A percentile compares a stretch with the other conserved stretches of the same genome.
Conservation (phyloP, 2,329 filamentous ascomycete genomes). For the Colletotrichum higginsianum region DNA sequence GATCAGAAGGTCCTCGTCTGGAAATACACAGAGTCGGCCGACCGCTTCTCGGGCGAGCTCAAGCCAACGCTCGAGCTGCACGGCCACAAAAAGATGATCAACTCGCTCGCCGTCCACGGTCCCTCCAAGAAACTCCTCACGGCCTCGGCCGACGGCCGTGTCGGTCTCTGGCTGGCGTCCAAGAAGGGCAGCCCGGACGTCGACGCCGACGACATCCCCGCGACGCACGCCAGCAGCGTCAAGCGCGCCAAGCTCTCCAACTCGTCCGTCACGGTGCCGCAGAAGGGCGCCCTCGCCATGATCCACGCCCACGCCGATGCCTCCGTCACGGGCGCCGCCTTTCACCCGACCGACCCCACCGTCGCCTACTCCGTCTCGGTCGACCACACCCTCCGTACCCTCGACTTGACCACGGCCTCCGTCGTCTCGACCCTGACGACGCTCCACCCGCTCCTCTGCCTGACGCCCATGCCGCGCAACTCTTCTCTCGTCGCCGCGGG, state of each 20-base stretch:
- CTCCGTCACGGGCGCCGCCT: slow-evolving; percentile 83
- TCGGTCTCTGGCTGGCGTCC: slow-evolving; percentile 91
- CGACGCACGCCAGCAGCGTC: slow-evolving; percentile 67
- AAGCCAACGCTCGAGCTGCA: slow-evolving; percentile 86
- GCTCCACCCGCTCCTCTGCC: slow-evolving; percentile 84
- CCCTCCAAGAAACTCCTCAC: slow-evolving; percentile 85
- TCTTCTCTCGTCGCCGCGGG: slow-evolving; percentile 77
- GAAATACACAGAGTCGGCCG: slow-evolving; percentile 82
- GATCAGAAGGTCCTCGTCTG: slow-evolving; percentile 91
- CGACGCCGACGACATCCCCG: slow-evolving; percentile 77
- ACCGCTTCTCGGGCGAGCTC: slow-evolving; percentile 73
- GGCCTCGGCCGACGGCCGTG: slow-evolving; percentile 83
- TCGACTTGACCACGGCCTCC: slow-evolving; percentile 86
- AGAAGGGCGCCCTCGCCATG: slow-evolving; percentile 84
- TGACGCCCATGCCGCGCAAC: slow-evolving; percentile 79
- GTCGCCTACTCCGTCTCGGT: slow-evolving; percentile 93
- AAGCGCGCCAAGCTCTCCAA: slow-evolving; percentile 82
- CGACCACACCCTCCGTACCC: slow-evolving; percentile 91
- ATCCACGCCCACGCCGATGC: slow-evolving; percentile 81
- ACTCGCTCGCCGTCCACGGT: slow-evolving; percentile 81
- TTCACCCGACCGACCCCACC: slow-evolving; percentile 87
- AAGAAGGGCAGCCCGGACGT: slow-evolving; percentile 83
- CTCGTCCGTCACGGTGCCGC: slow-evolving; percentile 65
- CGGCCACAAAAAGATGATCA: slow-evolving; percentile 83
- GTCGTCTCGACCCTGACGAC: slow-evolving; percentile 88